phyloP scores from a whole-genome alignment of 2,329 filamentous ascomycete genomes.

The Colletotrichum tamarilloi region DNA sequence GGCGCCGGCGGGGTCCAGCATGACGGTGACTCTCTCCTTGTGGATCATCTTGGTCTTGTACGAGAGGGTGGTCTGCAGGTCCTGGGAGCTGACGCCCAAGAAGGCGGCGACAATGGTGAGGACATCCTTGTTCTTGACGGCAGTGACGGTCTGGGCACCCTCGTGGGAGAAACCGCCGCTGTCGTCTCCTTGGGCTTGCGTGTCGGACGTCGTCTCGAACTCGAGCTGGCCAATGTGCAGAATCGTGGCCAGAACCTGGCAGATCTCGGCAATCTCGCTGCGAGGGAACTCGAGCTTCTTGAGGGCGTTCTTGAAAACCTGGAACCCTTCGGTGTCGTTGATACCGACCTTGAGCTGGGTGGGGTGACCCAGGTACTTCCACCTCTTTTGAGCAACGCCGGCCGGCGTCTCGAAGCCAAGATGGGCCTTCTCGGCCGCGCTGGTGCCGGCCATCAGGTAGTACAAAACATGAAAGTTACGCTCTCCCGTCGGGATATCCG shows the following conservation, averaged over 20 bases:
- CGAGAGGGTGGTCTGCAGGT: slow-evolving; percentile 88
- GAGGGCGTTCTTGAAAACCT: slow-evolving; percentile 96
- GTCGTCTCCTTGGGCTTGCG: slow-evolving; percentile 84
- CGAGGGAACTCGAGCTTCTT: slow-evolving; percentile 94
- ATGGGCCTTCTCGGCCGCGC: slow-evolving; percentile 88
- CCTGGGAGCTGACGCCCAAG: slow-evolving; percentile 82
- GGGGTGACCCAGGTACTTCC: slow-evolving; percentile 96
- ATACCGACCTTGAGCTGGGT: slow-evolving; percentile 97
- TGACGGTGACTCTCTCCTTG: slow-evolving; percentile 96
- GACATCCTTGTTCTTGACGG: slow-evolving; percentile 93
- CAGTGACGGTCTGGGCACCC: slow-evolving; percentile 85
- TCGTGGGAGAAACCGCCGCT: slow-evolving; percentile 97
- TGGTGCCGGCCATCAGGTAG: slow-evolving; percentile 94
- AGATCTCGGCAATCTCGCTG: slow-evolving; percentile 95
- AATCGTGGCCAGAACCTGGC: slow-evolving; percentile 92
- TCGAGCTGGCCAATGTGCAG: slow-evolving; percentile 98
- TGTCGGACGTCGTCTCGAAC: slow-evolving; percentile 85
- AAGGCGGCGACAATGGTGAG: slow-evolving; percentile 92
- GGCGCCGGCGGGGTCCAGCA: slow-evolving; percentile 93
- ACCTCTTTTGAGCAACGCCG: slow-evolving; percentile 75
- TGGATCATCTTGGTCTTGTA: slow-evolving; percentile 98
- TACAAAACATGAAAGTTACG: slow-evolving; percentile 97
- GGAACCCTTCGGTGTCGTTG: slow-evolving; percentile 95
- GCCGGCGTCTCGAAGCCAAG: slow-evolving; percentile 69
- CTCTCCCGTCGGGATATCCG: slow-evolving; percentile 93